Base-by-base conservation (phyloP, 768 basidiomycete genomes). In the Plicaturopsis crispa region DNA sequence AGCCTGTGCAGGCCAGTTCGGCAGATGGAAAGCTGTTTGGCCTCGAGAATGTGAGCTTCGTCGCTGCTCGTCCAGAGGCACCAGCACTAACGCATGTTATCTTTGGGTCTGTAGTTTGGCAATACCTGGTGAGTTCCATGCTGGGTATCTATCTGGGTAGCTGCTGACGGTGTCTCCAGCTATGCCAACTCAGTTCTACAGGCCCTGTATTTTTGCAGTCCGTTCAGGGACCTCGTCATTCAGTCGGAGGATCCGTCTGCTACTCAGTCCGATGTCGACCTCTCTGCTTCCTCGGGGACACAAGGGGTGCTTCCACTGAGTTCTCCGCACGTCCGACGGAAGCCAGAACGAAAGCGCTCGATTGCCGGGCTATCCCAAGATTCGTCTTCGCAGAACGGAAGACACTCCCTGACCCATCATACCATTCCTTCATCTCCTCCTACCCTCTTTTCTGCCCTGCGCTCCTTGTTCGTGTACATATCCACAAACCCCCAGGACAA, bases 111-210 rank as follows among this genome's bases (percentile, higher is more conserved):
- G 14, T 47, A 94, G 90, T 96, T 94, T 66, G 92, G 91, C 28
- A 98, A 97, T 58, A 98, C 90, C 33, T 98, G 93, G 91, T 91
- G 47, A 50, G 71, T 44, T 35, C 39, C 31, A 39, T 24, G 14
- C 22, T 42, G 36, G 31, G 24, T 47, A 38, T 10, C 24, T 26
- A n/a, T 35, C 34, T n/a, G 17, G 31, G 7, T 24, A 31, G 43
- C 52, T 55, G 37, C 50, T 20, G 35, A 39, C 33, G 22, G 46
- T 21, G 38, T 42, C 22, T 36, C 13, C 57, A 92, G 92, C 65
- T 99, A 99, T 61, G 92, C 86, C 66, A 99, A 98, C 62, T 96
- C 94, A n/a, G 91, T 99, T 17, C 72, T 99, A 12, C 94, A 99
- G 59, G 83, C 96, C 0, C 75, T 98, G 39, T 99, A 97, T 66